Conservation (phyloP, 73 alveolate genomes). For the Symbiodinium pilosum region DNA sequence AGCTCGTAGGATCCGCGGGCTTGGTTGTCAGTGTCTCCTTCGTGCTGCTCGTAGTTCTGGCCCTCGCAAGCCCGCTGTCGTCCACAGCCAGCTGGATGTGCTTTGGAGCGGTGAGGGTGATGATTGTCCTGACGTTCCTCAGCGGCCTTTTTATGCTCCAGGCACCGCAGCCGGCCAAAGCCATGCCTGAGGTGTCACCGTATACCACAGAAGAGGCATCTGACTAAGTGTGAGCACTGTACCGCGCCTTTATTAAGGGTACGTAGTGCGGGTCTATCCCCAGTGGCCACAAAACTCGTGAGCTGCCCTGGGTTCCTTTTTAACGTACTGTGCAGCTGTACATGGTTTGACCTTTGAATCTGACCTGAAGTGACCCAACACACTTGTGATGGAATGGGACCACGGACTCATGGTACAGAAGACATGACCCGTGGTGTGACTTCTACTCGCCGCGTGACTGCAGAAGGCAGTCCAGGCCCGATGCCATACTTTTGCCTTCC, state of each 20-base stretch:
- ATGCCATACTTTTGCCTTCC: too few relatives aligned
- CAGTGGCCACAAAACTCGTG: neutral
- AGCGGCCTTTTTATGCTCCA: neutral
- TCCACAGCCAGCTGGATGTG: neutral
- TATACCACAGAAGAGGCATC: constrained; percentile 25
- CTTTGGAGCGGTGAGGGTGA: neutral
- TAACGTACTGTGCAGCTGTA: neutral
- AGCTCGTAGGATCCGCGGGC: neutral
- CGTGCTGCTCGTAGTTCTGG: neutral
- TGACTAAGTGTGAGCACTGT: too few relatives aligned
- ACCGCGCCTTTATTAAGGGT: neutral
- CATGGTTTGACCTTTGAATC: neutral
- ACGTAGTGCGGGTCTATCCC: neutral
- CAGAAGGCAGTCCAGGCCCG: neutral
- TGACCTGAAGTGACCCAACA: neutral
- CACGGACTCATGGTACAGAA: constrained; percentile 8
- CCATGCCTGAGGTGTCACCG: constrained; percentile 8
- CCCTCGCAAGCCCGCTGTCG: neutral
- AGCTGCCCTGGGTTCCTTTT: neutral
- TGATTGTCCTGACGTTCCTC: neutral
- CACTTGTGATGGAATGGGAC: neutral
- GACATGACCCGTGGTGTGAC: neutral
- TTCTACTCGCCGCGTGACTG: neutral
- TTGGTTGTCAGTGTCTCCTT: neutral
- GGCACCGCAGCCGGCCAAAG: neutral